Evolutionary conservation across 2,329 filamentous ascomycete species (phyloP).

Genomic region (Polychaeton citri): DNA sequence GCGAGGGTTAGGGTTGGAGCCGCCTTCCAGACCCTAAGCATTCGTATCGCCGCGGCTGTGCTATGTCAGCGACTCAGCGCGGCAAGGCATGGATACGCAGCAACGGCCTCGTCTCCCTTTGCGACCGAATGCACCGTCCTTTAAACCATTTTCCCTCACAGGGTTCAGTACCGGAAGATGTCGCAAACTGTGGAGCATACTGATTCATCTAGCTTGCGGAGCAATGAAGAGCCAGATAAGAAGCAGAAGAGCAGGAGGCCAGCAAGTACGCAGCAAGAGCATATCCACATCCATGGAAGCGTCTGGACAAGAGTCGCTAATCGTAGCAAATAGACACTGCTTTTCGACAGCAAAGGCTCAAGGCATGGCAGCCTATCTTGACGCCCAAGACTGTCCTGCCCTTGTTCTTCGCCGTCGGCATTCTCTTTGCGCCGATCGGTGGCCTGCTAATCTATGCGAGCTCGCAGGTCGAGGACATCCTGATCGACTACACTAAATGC

Average conservation of each 20-base stretch:
- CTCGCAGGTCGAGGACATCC: constrained; percentile 72
- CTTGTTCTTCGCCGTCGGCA: constrained; percentile 77
- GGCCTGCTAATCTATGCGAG: constrained; percentile 78
- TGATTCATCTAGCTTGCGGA: constrained; percentile 30
- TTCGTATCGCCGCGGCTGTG: too few relatives aligned
- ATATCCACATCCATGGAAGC: too few relatives aligned
- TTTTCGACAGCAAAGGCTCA: constrained; percentile 89
- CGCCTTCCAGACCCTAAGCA: too few relatives aligned
- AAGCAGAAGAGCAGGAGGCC: constrained; percentile 87
- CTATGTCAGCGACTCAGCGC: too few relatives aligned
- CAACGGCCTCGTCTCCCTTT: too few relatives aligned
- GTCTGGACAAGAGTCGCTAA: too few relatives aligned
- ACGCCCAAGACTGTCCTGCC: constrained; percentile 89
- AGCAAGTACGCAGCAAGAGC: constrained; percentile 57
- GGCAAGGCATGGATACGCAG: too few relatives aligned
- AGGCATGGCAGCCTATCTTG: constrained; percentile 96
- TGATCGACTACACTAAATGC: constrained; percentile 83
- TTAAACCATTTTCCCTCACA: too few relatives aligned
- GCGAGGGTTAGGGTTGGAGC: too few relatives aligned
- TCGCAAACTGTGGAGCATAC: constrained; percentile 32
- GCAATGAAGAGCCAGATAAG: constrained; percentile 39
- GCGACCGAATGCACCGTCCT: too few relatives aligned
- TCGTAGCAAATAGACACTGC: constrained; percentile 58
- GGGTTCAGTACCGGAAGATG: too few relatives aligned
- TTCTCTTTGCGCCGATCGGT: constrained; percentile 89